Percentiles rank a stretch among this genome's conserved stretches.
Conservation (phyloP, 192 early-diverging fungal genomes). For the Cladochytrium replicatum region DNA sequence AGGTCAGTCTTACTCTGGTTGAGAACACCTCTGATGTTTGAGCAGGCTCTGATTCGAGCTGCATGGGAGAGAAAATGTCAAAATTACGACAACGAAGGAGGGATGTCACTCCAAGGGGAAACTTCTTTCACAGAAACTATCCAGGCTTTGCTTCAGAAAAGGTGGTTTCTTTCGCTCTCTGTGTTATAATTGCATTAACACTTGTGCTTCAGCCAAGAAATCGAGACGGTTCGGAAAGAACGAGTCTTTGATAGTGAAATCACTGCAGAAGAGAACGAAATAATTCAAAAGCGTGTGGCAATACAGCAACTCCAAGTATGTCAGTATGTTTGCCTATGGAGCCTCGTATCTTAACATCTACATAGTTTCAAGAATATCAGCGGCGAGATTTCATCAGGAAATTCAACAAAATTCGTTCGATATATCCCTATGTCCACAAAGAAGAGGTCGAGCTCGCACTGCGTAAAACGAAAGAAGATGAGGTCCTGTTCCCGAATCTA, state of each 20-base stretch:
- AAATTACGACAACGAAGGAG: no score
- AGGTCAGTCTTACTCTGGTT: no score
- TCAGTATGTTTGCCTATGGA: no score
- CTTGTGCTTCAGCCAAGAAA: no score
- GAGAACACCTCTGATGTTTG: no score
- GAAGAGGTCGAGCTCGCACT: constrained; percentile 83
- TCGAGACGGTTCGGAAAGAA: constrained; percentile 51
- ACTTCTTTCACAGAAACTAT: no score
- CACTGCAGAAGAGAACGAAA: constrained; percentile 78
- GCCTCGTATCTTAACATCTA: not conserved
- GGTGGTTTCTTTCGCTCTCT: no score
- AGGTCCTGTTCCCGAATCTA: constrained; percentile 44
- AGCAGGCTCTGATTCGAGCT: no score
- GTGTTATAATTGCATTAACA: no score
- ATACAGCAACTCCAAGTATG: constrained; percentile 73
- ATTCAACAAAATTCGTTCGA: constrained; percentile 60
- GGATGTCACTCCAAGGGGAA: no score
- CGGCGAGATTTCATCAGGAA: constrained; percentile 70
- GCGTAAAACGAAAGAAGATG: constrained; percentile 68
- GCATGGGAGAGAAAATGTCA: no score
- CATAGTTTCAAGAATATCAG: constrained; percentile 76
- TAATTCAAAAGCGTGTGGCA: constrained; percentile 84
- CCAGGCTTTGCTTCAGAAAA: no score
- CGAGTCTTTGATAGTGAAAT: constrained; percentile 81
- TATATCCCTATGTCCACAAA: constrained; percentile 65